phyloP scores from a whole-genome alignment of 2,329 filamentous ascomycete genomes.

The Bimuria novae-zelandiae region DNA sequence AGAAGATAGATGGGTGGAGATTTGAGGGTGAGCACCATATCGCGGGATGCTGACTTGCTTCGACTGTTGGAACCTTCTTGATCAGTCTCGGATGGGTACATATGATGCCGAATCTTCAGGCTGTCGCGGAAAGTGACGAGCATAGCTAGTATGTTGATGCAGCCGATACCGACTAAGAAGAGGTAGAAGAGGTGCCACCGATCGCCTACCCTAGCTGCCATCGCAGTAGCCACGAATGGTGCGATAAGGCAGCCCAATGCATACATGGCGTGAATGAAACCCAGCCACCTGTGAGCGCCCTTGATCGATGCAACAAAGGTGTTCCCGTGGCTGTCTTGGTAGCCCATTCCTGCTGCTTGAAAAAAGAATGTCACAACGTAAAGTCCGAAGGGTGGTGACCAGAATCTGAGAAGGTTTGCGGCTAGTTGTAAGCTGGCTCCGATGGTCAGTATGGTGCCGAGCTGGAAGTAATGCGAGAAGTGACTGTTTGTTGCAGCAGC shows the following conservation, averaged over 20 bases:
- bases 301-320: conserved; percentile 61
- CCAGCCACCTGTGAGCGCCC: conserved; percentile 63
- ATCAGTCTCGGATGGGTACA: background rate
- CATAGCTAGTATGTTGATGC: conserved; percentile 56
- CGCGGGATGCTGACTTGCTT: conserved; percentile 44
- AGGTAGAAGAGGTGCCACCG: conserved; percentile 63
- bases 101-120: conserved; percentile 33
- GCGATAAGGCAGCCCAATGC: conserved; percentile 60
- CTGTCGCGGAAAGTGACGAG: conserved; percentile 57
- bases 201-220: conserved; percentile 48
- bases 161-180: conserved; percentile 58
- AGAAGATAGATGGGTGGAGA: conserved; percentile 61
- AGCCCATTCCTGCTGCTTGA: conserved; percentile 63
- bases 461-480: conserved; percentile 56
- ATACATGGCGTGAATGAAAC: conserved; percentile 69
- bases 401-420: conserved; percentile 60
- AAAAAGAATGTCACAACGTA: conserved; percentile 64
- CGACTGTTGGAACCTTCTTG: conserved; percentile 7
- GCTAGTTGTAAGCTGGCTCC: conserved; percentile 62
- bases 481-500: conserved; percentile 63
- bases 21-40: conserved; percentile 54
- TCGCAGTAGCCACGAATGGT: conserved; percentile 52
- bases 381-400: conserved; percentile 61
- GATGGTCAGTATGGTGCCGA: conserved; percentile 61
- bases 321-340: conserved; percentile 67